phyloP scores from a whole-genome alignment of 2,329 filamentous ascomycete species.

The Xylaria sp. region DNA sequence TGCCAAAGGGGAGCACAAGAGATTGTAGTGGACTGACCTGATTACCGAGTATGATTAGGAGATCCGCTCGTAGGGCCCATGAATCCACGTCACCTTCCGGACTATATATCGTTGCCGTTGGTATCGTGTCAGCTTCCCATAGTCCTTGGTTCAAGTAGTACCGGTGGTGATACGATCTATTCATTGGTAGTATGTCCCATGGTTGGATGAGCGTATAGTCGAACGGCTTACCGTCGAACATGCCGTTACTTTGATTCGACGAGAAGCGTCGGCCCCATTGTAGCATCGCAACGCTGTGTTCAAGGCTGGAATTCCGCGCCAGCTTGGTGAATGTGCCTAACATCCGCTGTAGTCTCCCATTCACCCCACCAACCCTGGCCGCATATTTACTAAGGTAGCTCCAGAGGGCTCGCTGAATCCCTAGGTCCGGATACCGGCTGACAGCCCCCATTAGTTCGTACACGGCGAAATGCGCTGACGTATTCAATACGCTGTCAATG shows the following conservation, averaged over 20 bases:
- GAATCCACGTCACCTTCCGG: slow-evolving; percentile 37
- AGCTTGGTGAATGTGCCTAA: slow-evolving; percentile 41
- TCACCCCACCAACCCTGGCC: slow-evolving; percentile 28
- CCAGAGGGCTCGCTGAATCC: slow-evolving; percentile 44
- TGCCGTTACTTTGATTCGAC: slow-evolving; percentile 40
- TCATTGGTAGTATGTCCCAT: slow-evolving; percentile 44
- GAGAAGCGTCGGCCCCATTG: slow-evolving; percentile 43
- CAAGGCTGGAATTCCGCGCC: slow-evolving; percentile 36
- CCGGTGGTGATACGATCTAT: slow-evolving; percentile 41
- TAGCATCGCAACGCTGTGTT: slow-evolving; percentile 40
- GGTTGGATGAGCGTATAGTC: slow-evolving; percentile 46
- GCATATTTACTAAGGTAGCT: slow-evolving; percentile 41
- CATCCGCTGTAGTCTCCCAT: slow-evolving; percentile 39
- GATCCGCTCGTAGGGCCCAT: slow-evolving; percentile 42
- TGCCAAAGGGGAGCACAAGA: neutral
- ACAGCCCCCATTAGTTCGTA: slow-evolving; percentile 31
- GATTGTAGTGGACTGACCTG: slow-evolving; percentile 11
- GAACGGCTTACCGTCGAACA: slow-evolving; percentile 45
- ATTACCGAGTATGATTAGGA: slow-evolving; percentile 44
- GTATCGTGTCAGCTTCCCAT: slow-evolving; percentile 44
- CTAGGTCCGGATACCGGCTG: slow-evolving; percentile 35
- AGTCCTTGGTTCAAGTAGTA: slow-evolving; percentile 44
- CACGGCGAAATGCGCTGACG: slow-evolving; percentile 42
- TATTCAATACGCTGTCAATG: slow-evolving; percentile 42
- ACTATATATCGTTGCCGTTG: slow-evolving; percentile 40